Evolutionary conservation across 345 rosid species (phyloP), one percentile per base, ranked within the genome.

Genomic region (Anastatica hierochuntica): DNA sequence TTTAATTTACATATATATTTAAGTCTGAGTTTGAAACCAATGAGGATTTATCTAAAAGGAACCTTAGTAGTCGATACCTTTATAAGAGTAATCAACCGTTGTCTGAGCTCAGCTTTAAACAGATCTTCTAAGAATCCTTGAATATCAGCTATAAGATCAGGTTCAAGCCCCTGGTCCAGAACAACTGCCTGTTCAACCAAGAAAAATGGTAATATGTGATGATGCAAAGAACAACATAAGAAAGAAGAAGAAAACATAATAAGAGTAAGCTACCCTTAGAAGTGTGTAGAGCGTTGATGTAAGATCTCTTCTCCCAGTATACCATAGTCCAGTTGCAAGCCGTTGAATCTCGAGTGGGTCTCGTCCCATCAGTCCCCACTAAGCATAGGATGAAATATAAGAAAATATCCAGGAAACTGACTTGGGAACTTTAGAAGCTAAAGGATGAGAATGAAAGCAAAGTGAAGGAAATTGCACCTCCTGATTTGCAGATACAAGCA

Each of bases 311-410:
- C 98, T 84, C 74, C 83, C 95, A 7, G 95, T 78, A 63, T 90
- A 90, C 98, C 98, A 87, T 30, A 90, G 81, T 54, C 98, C 98
- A 23, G 82, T 76, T 13, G 98, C 84, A 72, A 92, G 88, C 33
- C 96, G 94, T 35, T 81, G 76, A 67, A 92, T 77, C 71, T 92
- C 98, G 45, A 73, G 49, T 3, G 76, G 84, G 44, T 74, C 90
- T 42, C 98, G 78, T 65, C 96, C 98, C 79, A 82, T 67, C 63
- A 92, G 70, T 41, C 88, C 88, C 78, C 88, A 81, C 96, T 92
- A 67, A 13, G 29, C 63, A 61, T 33, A 54, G 31, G 43, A 67
- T 9, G 58, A 24, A 40, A 47, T 33, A 41, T 39, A 40, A 34
- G 17, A 68, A 47, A 49, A 49, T 17, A 31, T 47, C 21, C 10